phyloP scores from a whole-genome alignment of 305 asterid genomes.

The Euphrasia arctica region DNA sequence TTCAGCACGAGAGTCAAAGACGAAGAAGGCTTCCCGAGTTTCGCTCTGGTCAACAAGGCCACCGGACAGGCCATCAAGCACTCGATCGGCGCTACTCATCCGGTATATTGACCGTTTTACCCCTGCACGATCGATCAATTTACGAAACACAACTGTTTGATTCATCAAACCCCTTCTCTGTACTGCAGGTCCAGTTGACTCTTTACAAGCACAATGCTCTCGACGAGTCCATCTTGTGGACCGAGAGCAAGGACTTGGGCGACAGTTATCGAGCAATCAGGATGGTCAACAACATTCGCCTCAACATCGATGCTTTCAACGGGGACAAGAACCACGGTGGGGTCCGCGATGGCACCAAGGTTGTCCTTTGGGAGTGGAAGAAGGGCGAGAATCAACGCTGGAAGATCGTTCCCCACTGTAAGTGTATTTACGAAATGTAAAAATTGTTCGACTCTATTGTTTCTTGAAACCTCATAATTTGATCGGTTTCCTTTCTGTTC shows the following conservation, averaged over 20 bases:
- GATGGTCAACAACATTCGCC: slow-evolving; percentile 67
- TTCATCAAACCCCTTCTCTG: neutral
- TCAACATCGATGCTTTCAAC: slow-evolving; percentile 65
- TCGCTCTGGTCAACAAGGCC: slow-evolving; percentile 75
- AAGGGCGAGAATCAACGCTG: slow-evolving; percentile 84
- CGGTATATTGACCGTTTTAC: slow-evolving; percentile 33
- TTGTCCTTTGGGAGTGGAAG: slow-evolving; percentile 88
- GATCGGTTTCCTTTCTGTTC: too few relatives aligned
- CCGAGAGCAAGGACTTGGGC: slow-evolving; percentile 65
- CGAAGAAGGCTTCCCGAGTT: slow-evolving; percentile 77
- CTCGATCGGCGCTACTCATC: slow-evolving; percentile 54
- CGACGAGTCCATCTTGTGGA: slow-evolving; percentile 78
- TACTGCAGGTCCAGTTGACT: slow-evolving; percentile 57
- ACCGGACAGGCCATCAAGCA: slow-evolving; percentile 79
- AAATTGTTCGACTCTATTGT: too few relatives aligned
- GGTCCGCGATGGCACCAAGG: slow-evolving; percentile 61
- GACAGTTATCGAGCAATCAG: slow-evolving; percentile 60
- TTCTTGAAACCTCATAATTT: too few relatives aligned
- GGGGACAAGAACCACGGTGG: slow-evolving; percentile 81
- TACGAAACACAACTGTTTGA: neutral
- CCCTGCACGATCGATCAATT: neutral
- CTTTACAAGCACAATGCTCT: slow-evolving; percentile 50
- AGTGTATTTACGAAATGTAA: slow-evolving; percentile 20
- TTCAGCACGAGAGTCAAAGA: slow-evolving; percentile 77
- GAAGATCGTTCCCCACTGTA: slow-evolving; percentile 68